Conservation (phyloP, 73 alveolate species). For the Paramecium biaurelia region DNA sequence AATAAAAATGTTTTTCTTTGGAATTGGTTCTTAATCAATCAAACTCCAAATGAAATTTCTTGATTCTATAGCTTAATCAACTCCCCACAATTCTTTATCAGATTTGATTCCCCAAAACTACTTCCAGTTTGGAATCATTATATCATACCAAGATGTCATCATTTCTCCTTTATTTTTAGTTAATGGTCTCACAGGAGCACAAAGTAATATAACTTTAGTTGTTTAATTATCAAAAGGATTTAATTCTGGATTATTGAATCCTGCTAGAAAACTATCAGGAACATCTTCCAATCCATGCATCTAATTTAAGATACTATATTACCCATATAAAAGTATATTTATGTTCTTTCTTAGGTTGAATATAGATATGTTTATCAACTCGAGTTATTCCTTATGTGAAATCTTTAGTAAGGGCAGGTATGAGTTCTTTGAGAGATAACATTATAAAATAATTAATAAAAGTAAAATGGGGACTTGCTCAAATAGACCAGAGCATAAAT, state of each 20-base stretch:
- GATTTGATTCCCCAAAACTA: not conserved
- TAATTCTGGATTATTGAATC: conserved; percentile 25
- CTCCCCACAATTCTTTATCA: conserved; percentile 50
- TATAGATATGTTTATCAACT: conserved; percentile 12
- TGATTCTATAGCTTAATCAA: conserved; percentile 45
- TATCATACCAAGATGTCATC: conserved; percentile 61
- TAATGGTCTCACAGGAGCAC: conserved; percentile 63
- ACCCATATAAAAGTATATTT: conserved; percentile 41
- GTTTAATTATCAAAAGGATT: conserved; percentile 26
- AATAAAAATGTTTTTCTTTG: not conserved
- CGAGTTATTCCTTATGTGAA: conserved; percentile 6
- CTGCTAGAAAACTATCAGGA: conserved; percentile 22
- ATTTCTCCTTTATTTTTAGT: conserved; percentile 45
- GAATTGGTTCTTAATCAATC: not conserved
- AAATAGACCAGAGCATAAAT: not conserved
- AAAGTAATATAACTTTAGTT: conserved; percentile 36
- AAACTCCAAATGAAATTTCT: conserved; percentile 9
- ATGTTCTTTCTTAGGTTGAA: not conserved
- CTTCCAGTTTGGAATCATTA: conserved; percentile 16
- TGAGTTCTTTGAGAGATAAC: conserved; percentile 30
- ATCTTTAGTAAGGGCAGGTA: not conserved
- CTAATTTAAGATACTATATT: not conserved
- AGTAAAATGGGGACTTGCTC: conserved; percentile 1
- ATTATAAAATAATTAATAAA: not conserved
- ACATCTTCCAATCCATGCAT: conserved; percentile 59